phyloP scores from a whole-genome alignment of 2,329 filamentous ascomycete genomes.

The Diplodia scrobiculata region DNA sequence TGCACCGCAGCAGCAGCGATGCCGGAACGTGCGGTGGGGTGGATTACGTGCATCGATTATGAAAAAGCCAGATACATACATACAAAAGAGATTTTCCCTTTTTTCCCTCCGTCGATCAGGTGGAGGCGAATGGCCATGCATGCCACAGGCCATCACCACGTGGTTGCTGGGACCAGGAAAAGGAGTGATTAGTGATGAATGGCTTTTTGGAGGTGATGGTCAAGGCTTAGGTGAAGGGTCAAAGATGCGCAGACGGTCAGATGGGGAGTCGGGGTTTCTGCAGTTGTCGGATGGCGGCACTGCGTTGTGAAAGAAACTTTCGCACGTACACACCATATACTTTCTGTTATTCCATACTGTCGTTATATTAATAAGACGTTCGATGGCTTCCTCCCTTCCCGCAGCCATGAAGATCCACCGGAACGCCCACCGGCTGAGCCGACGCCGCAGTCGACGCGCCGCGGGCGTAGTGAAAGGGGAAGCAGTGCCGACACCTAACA shows the following conservation, averaged over 20 bases:
- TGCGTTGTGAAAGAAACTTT: background rate
- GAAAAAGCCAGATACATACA: background rate
- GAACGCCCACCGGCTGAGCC: background rate
- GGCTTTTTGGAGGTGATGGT: background rate
- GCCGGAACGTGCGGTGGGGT: background rate
- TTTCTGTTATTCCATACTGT: background rate
- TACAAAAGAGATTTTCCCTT: background rate
- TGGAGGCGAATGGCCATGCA: background rate
- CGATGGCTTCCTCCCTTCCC: background rate
- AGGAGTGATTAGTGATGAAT: background rate
- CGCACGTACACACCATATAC: background rate
- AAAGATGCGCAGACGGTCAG: background rate
- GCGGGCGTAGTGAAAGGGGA: background rate
- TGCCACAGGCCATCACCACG: background rate
- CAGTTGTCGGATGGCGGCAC: background rate
- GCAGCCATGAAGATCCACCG: background rate
- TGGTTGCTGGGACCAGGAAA: background rate
- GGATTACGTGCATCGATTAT: conserved; percentile 1
- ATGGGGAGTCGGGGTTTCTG: background rate
- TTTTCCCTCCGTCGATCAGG: background rate
- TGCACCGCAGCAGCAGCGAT: background rate
- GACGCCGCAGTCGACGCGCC: background rate
- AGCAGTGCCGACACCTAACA: background rate
- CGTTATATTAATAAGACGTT: background rate
- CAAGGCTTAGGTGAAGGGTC: background rate